phyloP scores from a whole-genome alignment of 176 grass and related monocot genomes.

The Oryza glumipatula region DNA sequence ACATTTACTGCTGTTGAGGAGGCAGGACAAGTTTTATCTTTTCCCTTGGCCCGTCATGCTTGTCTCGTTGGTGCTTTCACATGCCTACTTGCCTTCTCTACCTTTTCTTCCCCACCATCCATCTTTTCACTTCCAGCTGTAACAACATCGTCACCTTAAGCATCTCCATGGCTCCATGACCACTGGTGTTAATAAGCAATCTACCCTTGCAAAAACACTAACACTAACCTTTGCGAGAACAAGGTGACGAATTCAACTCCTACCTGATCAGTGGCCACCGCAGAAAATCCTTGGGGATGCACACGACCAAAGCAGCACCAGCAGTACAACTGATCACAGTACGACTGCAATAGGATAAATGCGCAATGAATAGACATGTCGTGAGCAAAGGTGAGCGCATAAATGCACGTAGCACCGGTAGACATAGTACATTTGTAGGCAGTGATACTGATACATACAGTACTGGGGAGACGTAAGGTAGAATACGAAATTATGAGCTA shows the following conservation, averaged over 20 bases:
- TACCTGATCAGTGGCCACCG: neutral
- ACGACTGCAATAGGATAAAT: conserved; percentile 8
- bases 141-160: neutral
- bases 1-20: neutral
- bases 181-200: no score
- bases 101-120: no score
- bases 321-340: neutral
- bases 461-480: neutral
- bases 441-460: neutral
- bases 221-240: neutral
- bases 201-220: neutral
- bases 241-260: neutral
- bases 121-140: neutral
- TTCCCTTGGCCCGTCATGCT: neutral
- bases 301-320: neutral
- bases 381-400: neutral
- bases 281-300: conserved; percentile 3
- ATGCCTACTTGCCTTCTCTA: neutral
- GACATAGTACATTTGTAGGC: neutral
- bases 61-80: conserved; percentile 3
- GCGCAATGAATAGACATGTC: conserved; percentile 2
- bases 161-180: no score
- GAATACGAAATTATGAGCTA: neutral
- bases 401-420: neutral
- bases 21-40: conserved; percentile 3